Conservation (phyloP, 768 basidiomycete species). For the Russula griseocarnosa region DNA sequence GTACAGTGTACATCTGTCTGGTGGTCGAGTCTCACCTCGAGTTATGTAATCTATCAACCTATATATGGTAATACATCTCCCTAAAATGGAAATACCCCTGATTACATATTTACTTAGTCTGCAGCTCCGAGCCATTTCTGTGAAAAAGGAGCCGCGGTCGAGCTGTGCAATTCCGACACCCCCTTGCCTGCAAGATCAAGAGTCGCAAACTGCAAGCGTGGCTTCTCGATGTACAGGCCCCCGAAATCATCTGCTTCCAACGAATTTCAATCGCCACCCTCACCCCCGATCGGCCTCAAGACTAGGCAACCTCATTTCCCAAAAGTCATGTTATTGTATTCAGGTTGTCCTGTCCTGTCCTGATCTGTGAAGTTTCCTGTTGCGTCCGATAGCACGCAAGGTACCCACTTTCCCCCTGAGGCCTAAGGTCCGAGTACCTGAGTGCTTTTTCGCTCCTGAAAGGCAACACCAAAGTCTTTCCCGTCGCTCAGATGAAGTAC, state of each 20-base stretch:
- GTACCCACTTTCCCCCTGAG: neutral
- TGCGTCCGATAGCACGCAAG: neutral
- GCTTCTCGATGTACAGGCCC: neutral
- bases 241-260: neutral
- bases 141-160: too few relatives aligned
- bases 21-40: too few relatives aligned
- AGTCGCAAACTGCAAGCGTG: neutral
- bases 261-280: neutral
- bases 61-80: too few relatives aligned
- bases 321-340: neutral
- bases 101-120: too few relatives aligned
- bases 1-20: too few relatives aligned
- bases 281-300: neutral
- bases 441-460: neutral
- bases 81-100: too few relatives aligned
- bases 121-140: too few relatives aligned
- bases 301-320: neutral
- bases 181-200: neutral
- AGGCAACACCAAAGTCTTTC: neutral
- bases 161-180: too few relatives aligned
- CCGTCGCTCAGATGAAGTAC: neutral
- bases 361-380: neutral
- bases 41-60: too few relatives aligned
- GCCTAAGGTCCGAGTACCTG: neutral
- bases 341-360: neutral